Base-by-base conservation (phyloP, 1,139 yeast species). In the Petasospora fabianii region DNA sequence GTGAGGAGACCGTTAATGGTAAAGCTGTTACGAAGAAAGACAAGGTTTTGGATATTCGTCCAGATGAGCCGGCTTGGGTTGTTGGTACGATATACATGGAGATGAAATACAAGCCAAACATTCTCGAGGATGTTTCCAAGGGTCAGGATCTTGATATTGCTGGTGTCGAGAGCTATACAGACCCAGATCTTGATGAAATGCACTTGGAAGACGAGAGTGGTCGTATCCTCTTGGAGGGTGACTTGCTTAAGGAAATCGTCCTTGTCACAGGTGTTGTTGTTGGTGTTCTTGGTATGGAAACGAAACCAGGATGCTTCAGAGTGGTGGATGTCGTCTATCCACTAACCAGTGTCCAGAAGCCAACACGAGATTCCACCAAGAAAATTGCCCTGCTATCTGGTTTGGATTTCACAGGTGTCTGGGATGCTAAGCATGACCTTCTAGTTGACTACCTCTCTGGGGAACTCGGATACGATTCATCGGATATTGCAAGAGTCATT, bases 181-280 rank as follows among this genome's bases (percentile, higher is more conserved):
- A 74, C 46, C 71, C 77, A 0, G 75, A 71, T 1, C 67, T 79
- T 16, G 86, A 80, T 51, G 71, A 68, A 44, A 54, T 85, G 17
- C 77, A 82, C 81, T 60, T 94, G 32, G 98, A 92, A 60, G 98
- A 94, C 61, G 97, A 90, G 56, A 80, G 92, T 36, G 98, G 99
- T 5, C 69, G 99, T 35, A 82, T 95, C 10, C 61, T 78, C 21
- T 65, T 92, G 24, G 78, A 76, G 35, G 95, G 95, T 24, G 82
- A 77, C 26, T 68, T 73, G 15, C 65, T 80, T 36, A 66, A 71
- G 47, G 52, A 42, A 52, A 64, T 50, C 51, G 75, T 59, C 4
- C 66, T 92, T 27, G 95, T 90, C 0, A 90, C 97, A 0, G 99
- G 99, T 2, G 75, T 82, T 17, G 82, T 90, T 1, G 77, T 88